phyloP scores from a whole-genome alignment of 2,329 filamentous ascomycete genomes.

The Pseudogymnoascus pannorum region DNA sequence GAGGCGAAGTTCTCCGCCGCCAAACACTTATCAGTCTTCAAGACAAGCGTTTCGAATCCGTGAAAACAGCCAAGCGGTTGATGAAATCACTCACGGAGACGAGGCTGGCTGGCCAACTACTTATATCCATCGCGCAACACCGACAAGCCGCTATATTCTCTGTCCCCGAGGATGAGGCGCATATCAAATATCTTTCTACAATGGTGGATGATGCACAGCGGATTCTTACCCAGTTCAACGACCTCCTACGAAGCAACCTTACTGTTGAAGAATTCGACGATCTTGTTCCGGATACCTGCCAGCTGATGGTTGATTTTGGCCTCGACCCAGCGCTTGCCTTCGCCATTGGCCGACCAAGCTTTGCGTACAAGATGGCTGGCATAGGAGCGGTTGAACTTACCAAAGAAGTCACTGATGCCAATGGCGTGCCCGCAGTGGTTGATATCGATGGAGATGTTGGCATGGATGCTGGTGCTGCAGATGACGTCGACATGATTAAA shows the following conservation, averaged over 20 bases:
- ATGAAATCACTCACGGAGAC: conserved; percentile 73
- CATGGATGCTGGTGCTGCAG: conserved; percentile 32
- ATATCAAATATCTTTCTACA: conserved; percentile 82
- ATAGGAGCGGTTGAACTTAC: conserved; percentile 14
- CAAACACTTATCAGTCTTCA: conserved; percentile 74
- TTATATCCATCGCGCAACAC: conserved; percentile 89
- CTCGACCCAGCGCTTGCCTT: conserved; percentile 78
- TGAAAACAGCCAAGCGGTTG: conserved; percentile 68
- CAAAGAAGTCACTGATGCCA: conserved; percentile 11
- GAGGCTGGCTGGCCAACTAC: conserved; percentile 68
- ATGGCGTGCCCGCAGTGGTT: conserved; percentile 15
- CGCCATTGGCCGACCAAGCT: conserved; percentile 68
- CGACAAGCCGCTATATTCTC: conserved; percentile 79
- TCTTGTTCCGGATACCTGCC: conserved; percentile 66
- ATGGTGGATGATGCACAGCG: conserved; percentile 86
- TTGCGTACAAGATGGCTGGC: conserved; percentile 54
- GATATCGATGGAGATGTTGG: conserved; percentile 53
- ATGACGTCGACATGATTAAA: conserved; percentile 35
- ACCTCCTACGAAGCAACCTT: conserved; percentile 76
- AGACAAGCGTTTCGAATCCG: conserved; percentile 73
- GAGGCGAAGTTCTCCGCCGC: conserved; percentile 69
- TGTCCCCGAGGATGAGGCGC: conserved; percentile 61
- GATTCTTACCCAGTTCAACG: conserved; percentile 79
- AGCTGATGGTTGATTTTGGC: conserved; percentile 70
- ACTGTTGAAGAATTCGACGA: conserved; percentile 68